phyloP scores from a whole-genome alignment of 1,139 yeast genomes.

The Kodamaea sp. region DNA sequence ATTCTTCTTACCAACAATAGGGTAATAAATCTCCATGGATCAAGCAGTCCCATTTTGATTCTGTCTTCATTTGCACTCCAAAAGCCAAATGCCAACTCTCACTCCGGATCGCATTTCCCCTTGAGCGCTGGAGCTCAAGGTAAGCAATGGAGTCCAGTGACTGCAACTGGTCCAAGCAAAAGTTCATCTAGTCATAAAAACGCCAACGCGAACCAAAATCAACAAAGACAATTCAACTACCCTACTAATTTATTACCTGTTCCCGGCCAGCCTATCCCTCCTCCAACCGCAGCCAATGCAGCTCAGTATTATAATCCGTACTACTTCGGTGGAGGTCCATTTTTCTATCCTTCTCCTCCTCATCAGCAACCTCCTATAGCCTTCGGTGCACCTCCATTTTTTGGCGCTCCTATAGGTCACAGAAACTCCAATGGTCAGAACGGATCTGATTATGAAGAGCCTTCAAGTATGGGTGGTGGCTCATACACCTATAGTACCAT shows the following conservation, averaged over 20 bases:
- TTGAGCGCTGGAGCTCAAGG: background rate
- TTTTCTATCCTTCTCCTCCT: constrained; percentile 7
- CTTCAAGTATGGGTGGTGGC: background rate
- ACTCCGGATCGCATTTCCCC: background rate
- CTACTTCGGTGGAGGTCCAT: constrained; percentile 8
- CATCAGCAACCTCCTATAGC: constrained; percentile 3
- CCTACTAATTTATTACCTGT: background rate
- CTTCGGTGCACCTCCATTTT: background rate
- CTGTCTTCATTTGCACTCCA: constrained; percentile 47
- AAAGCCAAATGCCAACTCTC: constrained; percentile 17
- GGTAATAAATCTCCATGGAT: constrained; percentile 20
- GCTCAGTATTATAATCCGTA: constrained; percentile 10
- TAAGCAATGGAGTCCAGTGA: background rate
- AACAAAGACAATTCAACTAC: too few relatives aligned
- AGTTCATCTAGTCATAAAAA: background rate
- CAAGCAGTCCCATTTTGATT: constrained; percentile 26
- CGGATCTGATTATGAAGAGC: background rate
- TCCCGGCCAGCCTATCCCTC: background rate
- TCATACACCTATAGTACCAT: constrained; percentile 1
- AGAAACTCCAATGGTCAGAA: background rate
- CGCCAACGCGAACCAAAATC: background rate
- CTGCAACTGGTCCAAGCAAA: background rate
- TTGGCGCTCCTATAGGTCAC: background rate
- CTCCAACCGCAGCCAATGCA: constrained; percentile 2
- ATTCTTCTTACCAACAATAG: constrained; percentile 41